Evolutionary conservation across 2,329 filamentous ascomycete genomes (phyloP), one percentile per base, ranked within the genome.

Genomic region (Dryadomyces quercus-mongolicae): DNA sequence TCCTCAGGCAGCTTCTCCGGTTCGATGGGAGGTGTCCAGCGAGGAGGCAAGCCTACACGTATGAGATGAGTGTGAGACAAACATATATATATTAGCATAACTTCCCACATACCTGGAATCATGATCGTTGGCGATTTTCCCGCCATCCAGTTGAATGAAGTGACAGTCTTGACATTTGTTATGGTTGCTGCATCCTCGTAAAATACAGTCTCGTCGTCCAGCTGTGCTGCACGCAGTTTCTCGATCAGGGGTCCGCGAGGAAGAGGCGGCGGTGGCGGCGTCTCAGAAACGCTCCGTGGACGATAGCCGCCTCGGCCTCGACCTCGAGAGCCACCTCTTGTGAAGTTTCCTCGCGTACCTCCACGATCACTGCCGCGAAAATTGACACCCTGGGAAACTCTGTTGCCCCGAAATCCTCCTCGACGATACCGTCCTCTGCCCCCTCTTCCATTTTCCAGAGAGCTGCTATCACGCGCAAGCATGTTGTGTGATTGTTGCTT

Each of bases 1-100:
- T 82, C 80, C 59, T 73, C 63, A 4, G 59, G 36, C 12, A 79
- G 64, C 40, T 63, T 58, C 16, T 54, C 58, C 9, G 69, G 61
- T 4, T 60, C 40, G 0, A 57, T 9, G 1, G 67, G 67, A 1
- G 76, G 76, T 1, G 71, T 72, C 76, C 76, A 81, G 13, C 61
- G 63, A 2, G 75, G 71, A 13, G 77, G 77, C 58, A 66, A 68
- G n/a, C 76, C 76, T 77, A 54, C 43, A 16, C 18, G 34, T n/a
- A 21, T 10, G 18, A 13, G 16, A 18, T 18, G 16, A 2, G 12
- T n/a, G 40, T 16, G 18, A 52, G 40, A 36, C 3, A 31, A n/a
- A 18, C 46, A 21, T 4, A n/a, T n/a, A n/a, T n/a, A n/a, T 36
- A 16, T 16, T 5, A 31, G 34, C 31, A 40, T 22, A 5, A 22